These are phyloP conservation scores for Aotearoamyces nothofagi DNA, from an alignment of 2,329 filamentous ascomycete species.

Conservation along the genomic window DNA sequence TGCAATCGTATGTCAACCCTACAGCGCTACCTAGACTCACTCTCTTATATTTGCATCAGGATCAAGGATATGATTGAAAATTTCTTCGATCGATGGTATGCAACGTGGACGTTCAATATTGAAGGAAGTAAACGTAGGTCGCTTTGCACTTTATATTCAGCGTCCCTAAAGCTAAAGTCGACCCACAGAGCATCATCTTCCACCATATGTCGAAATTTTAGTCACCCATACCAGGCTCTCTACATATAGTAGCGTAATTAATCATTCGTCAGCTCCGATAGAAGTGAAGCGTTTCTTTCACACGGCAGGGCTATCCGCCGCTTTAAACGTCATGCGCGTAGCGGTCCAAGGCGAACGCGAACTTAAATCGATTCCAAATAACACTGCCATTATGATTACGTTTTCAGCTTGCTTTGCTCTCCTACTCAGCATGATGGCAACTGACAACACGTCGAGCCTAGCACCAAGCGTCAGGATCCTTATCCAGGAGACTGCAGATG, in stretches of 20 bases:
- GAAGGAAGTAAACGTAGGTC: slow-evolving; percentile 32
- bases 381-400: slow-evolving; percentile 66
- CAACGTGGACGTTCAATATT: slow-evolving; percentile 43
- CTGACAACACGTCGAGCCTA: slow-evolving; percentile 36
- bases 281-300: slow-evolving; percentile 62
- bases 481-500: slow-evolving; percentile 52
- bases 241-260: slow-evolving; percentile 62
- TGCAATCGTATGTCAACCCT: slow-evolving; percentile 28
- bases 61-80: slow-evolving; percentile 46
- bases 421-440: slow-evolving; percentile 43
- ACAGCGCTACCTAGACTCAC: not conserved
- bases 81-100: slow-evolving; percentile 51
- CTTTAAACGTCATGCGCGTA: slow-evolving; percentile 59
- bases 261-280: slow-evolving; percentile 54
- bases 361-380: slow-evolving; percentile 64
- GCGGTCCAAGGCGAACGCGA: slow-evolving; percentile 57
- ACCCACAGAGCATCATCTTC: slow-evolving; percentile 34
- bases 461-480: slow-evolving; percentile 48
- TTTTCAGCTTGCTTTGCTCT: slow-evolving; percentile 57
- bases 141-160: slow-evolving; percentile 7
- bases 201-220: slow-evolving; percentile 61
- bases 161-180: slow-evolving; percentile 9
- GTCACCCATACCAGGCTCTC: slow-evolving; percentile 59
- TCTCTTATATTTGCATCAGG: slow-evolving; percentile 15
- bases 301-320: slow-evolving; percentile 53